phyloP scores from a whole-genome alignment of 1,139 yeast genomes.

The Hanseniaspora uvarum region DNA sequence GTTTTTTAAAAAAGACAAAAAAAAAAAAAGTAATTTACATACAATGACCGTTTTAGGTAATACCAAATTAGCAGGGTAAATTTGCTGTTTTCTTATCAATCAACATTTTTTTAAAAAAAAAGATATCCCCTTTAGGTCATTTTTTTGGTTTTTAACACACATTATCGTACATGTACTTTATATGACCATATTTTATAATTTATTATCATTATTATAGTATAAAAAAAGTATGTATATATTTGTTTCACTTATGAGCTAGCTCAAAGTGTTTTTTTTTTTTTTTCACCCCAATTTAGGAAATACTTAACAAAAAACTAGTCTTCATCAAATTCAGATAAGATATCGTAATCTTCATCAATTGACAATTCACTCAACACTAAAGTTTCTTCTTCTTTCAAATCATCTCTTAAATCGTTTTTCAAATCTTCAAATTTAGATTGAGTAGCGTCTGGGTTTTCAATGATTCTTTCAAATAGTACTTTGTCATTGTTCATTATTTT shows the following conservation, averaged over 20 bases:
- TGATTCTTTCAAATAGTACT: conserved; percentile 7
- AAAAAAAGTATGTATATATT: too few relatives aligned
- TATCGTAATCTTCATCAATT: conserved; percentile 10
- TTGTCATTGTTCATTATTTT: conserved; percentile 10
- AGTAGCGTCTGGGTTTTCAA: neutral
- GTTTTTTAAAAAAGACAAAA: too few relatives aligned
- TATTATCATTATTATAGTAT: too few relatives aligned
- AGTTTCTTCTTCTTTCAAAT: neutral
- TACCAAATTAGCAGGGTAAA: neutral
- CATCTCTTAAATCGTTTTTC: too few relatives aligned
- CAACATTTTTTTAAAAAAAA: neutral
- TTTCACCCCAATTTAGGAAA: too few relatives aligned
- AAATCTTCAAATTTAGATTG: neutral
- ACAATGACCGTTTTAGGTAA: neutral
- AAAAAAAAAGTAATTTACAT: neutral
- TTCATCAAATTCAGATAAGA: conserved; percentile 16
- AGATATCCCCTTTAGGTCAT: too few relatives aligned
- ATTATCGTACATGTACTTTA: too few relatives aligned
- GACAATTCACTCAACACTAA: neutral
- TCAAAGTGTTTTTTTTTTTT: neutral
- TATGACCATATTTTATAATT: too few relatives aligned
- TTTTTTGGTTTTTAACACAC: too few relatives aligned
- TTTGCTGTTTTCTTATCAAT: neutral
- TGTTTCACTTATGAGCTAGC: too few relatives aligned
- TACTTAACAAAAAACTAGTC: neutral